phyloP scores from a whole-genome alignment of 306 rosid genomes.

The Castanopsis chinensis region DNA sequence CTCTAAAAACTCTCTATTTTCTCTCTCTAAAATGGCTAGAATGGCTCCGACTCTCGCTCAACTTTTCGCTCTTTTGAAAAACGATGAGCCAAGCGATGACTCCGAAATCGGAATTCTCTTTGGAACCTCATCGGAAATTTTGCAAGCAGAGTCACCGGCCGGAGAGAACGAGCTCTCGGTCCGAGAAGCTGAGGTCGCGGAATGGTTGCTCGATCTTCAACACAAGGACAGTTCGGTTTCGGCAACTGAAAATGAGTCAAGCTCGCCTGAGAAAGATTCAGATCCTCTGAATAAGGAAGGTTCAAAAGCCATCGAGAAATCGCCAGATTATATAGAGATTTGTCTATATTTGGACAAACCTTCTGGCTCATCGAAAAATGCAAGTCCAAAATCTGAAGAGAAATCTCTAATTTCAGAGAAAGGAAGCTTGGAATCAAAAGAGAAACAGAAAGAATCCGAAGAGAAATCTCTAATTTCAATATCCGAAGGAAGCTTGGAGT shows the following conservation, averaged over 20 bases:
- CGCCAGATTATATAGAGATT: not conserved
- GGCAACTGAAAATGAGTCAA: not conserved
- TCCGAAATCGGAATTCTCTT: too few species aligned
- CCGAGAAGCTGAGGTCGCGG: not conserved
- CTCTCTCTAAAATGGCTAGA: not conserved
- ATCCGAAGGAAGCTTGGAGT: not conserved
- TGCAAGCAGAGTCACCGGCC: not conserved
- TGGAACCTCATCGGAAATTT: not conserved
- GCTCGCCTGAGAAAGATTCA: not conserved
- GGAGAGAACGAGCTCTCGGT: not conserved
- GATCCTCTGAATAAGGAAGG: not conserved
- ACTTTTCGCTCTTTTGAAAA: not conserved
- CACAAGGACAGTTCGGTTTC: not conserved
- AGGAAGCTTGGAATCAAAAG: too few species aligned
- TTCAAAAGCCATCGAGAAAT: not conserved
- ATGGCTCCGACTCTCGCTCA: not conserved
- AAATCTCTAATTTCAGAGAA: too few species aligned
- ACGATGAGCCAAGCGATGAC: not conserved
- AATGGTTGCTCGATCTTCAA: not conserved
- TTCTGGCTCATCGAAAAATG: too few species aligned
- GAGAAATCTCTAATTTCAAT: not conserved
- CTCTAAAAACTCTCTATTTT: not conserved
- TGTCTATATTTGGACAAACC: not conserved
- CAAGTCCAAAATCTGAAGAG: too few species aligned
- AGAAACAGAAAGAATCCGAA: not conserved